Conservation (phyloP, 108 stramenopile species). For the Skeletonema tropicum region DNA sequence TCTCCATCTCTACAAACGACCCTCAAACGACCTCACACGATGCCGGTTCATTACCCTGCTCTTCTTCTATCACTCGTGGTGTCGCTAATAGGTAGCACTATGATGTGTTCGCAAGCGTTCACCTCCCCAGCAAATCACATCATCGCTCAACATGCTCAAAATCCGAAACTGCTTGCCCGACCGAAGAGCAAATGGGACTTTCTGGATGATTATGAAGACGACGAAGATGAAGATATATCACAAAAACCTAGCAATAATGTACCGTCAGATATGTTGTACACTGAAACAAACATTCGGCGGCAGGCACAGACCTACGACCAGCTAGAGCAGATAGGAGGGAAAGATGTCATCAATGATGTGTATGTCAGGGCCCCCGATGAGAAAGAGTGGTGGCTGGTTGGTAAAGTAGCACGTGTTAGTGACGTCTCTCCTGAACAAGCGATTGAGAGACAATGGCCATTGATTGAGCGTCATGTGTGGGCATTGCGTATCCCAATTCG, state of each 20-base stretch:
- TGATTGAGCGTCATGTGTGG: conserved; percentile 77
- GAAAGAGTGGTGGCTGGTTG: conserved; percentile 68
- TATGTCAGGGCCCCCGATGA: conserved; percentile 58
- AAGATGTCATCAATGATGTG: conserved; percentile 70
- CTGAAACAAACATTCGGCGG: conserved; percentile 59
- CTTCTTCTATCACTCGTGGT: background rate
- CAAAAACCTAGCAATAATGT: conserved; percentile 4
- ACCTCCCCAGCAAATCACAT: background rate
- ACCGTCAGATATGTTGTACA: conserved; percentile 73
- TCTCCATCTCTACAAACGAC: no score
- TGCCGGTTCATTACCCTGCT: background rate
- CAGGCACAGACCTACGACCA: conserved; percentile 56
- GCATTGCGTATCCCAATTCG: conserved; percentile 59
- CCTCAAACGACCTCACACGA: no score
- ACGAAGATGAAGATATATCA: conserved; percentile 15
- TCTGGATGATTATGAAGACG: conserved; percentile 60
- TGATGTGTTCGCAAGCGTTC: background rate
- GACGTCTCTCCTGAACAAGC: conserved; percentile 72
- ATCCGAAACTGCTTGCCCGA: conserved; percentile 7
- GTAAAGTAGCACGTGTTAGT: conserved; percentile 70
- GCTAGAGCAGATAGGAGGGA: conserved; percentile 62
- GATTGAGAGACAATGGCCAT: conserved; percentile 69
- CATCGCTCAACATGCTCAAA: background rate
- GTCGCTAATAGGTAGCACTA: background rate
- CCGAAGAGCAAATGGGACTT: conserved; percentile 60